Conservation (phyloP, 495 filamentous ascomycete genomes). For the Penicillium mononematosum region DNA sequence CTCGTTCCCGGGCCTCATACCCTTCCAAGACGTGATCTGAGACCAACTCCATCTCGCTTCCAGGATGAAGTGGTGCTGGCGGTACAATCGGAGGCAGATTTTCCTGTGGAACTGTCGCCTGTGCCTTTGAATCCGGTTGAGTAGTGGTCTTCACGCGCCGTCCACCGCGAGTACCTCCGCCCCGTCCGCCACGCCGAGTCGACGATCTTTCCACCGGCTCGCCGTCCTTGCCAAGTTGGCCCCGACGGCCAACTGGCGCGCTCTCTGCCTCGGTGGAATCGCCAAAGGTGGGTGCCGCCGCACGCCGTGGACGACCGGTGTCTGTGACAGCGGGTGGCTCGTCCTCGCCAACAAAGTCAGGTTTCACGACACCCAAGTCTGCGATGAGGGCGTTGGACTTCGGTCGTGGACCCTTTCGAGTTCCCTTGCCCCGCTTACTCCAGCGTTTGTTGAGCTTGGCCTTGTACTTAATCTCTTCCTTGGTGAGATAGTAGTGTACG, state of each 20-base stretch:
- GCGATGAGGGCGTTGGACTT: slow-evolving; percentile 75
- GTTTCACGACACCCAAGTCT: slow-evolving; percentile 59
- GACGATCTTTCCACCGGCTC: slow-evolving; percentile 59
- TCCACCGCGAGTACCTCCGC: slow-evolving; percentile 40
- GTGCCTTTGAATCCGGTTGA: slow-evolving; percentile 34
- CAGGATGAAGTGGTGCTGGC: slow-evolving; percentile 13
- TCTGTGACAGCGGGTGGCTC: slow-evolving; percentile 59
- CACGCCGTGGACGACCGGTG: slow-evolving; percentile 65
- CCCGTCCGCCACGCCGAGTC: slow-evolving; percentile 47
- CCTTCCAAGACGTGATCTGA: slow-evolving; percentile 32
- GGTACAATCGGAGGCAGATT: slow-evolving; percentile 25
- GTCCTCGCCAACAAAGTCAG: slow-evolving; percentile 57
- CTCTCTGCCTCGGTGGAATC: slow-evolving; percentile 55
- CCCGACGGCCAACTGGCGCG: slow-evolving; percentile 44
- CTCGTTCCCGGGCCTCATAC: slow-evolving; percentile 17
- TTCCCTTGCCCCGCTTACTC: slow-evolving; percentile 61
- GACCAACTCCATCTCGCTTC: slow-evolving; percentile 36
- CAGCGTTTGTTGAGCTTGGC: slow-evolving; percentile 71
- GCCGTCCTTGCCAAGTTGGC: slow-evolving; percentile 44
- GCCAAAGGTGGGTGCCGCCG: slow-evolving; percentile 71
- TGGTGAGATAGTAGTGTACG: slow-evolving; percentile 93
- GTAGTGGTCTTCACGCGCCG: slow-evolving; percentile 34
- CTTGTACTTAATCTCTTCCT: slow-evolving; percentile 83
- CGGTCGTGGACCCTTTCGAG: slow-evolving; percentile 51
- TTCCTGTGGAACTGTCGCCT: slow-evolving; percentile 22